These are phyloP conservation scores for Didymella arachidicola DNA, from an alignment of 2,329 filamentous ascomycete genomes.

Conservation along the genomic window DNA sequence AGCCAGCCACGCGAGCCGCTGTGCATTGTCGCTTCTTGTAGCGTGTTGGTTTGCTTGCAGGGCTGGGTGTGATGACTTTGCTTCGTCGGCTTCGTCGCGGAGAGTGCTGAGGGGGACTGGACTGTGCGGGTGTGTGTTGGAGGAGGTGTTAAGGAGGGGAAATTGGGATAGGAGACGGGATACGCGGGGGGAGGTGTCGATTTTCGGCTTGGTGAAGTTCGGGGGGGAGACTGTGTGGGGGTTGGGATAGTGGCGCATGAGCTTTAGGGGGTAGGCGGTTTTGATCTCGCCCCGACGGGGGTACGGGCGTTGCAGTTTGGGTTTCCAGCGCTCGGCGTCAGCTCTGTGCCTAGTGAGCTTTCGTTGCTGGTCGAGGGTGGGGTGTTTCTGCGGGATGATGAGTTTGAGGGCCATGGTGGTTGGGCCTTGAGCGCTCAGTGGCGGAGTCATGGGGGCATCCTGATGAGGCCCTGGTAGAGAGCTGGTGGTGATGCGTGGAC, in stretches of 20 bases:
- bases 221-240: not conserved
- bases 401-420: constrained; percentile 26
- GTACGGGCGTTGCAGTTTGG: constrained; percentile 27
- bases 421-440: constrained; percentile 12
- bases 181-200: constrained; percentile 30
- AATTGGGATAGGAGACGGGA: constrained; percentile 22
- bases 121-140: not conserved
- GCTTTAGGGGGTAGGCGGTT: constrained; percentile 32
- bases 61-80: not conserved
- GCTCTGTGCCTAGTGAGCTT: constrained; percentile 22
- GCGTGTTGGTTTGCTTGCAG: constrained; percentile 25
- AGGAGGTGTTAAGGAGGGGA: constrained; percentile 9
- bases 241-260: constrained; percentile 35
- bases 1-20: constrained; percentile 27
- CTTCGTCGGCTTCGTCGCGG: not conserved
- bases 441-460: constrained; percentile 18
- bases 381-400: constrained; percentile 21
- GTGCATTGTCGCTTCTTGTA: constrained; percentile 20
- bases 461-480: not conserved
- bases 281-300: constrained; percentile 28
- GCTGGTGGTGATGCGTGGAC: not conserved
- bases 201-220: constrained; percentile 28
- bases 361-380: constrained; percentile 17
- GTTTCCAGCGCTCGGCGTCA: constrained; percentile 30
- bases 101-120: constrained; percentile 2